phyloP scores from a whole-genome alignment of 805 yeast genomes.

The Phaffomyces opuntiae region DNA sequence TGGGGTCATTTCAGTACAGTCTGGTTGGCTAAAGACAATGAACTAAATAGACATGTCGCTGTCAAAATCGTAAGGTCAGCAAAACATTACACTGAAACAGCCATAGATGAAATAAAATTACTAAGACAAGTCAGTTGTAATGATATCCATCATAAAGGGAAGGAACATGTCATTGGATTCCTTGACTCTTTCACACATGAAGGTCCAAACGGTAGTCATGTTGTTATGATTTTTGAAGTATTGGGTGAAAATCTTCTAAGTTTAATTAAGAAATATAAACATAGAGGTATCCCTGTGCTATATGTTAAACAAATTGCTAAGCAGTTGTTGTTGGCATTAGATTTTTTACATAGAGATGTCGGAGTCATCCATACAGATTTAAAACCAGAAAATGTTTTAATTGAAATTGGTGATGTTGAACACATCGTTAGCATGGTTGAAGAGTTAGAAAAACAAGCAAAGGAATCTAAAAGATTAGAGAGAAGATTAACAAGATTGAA shows the following conservation, averaged over 20 bases:
- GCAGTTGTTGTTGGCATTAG: slow-evolving; percentile 67
- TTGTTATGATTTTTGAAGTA: slow-evolving; percentile 96
- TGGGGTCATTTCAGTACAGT: slow-evolving; percentile 99
- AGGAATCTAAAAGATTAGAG: slow-evolving; percentile 34
- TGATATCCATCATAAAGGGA: slow-evolving; percentile 70
- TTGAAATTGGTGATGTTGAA: slow-evolving; percentile 80
- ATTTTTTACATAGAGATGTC: slow-evolving; percentile 63
- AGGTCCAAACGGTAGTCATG: slow-evolving; percentile 90
- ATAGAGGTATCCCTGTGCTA: slow-evolving; percentile 69
- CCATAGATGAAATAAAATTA: slow-evolving; percentile 84
- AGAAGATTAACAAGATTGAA: slow-evolving; percentile 31
- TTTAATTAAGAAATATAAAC: slow-evolving; percentile 68
- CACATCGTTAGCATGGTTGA: slow-evolving; percentile 65
- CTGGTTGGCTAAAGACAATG: slow-evolving; percentile 74
- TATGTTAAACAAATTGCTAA: slow-evolving; percentile 78
- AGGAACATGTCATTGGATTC: slow-evolving; percentile 69
- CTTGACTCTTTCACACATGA: slow-evolving; percentile 78
- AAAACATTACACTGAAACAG: slow-evolving; percentile 85
- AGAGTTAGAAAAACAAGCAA: slow-evolving; percentile 45
- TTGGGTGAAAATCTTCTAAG: slow-evolving; percentile 90
- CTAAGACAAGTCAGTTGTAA: slow-evolving; percentile 59
- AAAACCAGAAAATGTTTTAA: slow-evolving; percentile 69
- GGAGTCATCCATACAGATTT: slow-evolving; percentile 72
- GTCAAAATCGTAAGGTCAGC: slow-evolving; percentile 92
- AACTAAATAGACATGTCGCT: slow-evolving; percentile 72